Conservation (phyloP, 2,329 filamentous ascomycete genomes). For the Sordariomycetes sp. region DNA sequence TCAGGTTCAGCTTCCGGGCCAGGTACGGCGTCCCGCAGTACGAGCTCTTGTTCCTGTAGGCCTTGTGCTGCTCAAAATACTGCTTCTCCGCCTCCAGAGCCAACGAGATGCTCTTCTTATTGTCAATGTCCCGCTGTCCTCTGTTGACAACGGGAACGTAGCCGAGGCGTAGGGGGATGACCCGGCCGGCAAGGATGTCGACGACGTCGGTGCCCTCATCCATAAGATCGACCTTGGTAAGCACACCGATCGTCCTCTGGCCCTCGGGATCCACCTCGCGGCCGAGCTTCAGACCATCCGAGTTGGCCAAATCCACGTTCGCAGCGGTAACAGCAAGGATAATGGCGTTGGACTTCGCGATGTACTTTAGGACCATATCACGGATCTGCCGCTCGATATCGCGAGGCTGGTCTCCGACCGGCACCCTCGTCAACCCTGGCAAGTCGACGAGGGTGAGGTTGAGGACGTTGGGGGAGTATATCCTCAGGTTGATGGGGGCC, state of each 20-base stretch:
- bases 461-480: constrained; percentile 96
- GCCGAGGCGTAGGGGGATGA: constrained; percentile 87
- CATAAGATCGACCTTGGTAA: constrained; percentile 99
- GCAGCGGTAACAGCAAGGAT: constrained; percentile 93
- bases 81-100: constrained; percentile 90
- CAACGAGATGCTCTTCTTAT: constrained; percentile 86
- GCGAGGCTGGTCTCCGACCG: constrained; percentile 88
- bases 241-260: constrained; percentile 93
- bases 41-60: constrained; percentile 94
- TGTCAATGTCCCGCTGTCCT: constrained; percentile 96
- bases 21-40: constrained; percentile 98
- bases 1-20: constrained; percentile 92
- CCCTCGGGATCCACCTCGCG: constrained; percentile 95
- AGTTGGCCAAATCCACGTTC: constrained; percentile 97
- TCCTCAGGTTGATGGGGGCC: constrained; percentile 91
- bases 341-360: constrained; percentile 96
- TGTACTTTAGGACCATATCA: constrained; percentile 98
- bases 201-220: constrained; percentile 97
- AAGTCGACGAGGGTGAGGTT: constrained; percentile 94
- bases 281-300: constrained; percentile 90
- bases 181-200: constrained; percentile 92
- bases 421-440: constrained; percentile 92
- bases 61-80: constrained; percentile 98
- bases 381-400: constrained; percentile 95
- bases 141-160: constrained; percentile 98